Percentiles rank a stretch among this genome's conserved stretches.
phyloP scores from a whole-genome alignment of 2,329 filamentous ascomycete species.

The Fusarium sp. region DNA sequence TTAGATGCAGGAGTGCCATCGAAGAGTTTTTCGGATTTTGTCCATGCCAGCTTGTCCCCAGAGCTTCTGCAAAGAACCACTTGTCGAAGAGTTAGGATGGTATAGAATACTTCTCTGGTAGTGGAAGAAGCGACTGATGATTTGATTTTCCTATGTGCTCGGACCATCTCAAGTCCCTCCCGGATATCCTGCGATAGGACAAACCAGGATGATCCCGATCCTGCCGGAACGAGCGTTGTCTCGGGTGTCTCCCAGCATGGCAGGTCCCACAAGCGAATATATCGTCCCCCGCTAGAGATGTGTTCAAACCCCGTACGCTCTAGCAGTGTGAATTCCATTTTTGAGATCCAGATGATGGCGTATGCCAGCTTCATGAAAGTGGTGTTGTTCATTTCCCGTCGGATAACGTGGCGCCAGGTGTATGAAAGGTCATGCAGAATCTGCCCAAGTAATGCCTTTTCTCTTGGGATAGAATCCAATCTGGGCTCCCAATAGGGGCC shows the following conservation, averaged over 20 bases:
- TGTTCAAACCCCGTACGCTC: constrained; percentile 22
- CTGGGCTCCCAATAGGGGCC: constrained; percentile 30
- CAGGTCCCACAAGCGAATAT: constrained; percentile 23
- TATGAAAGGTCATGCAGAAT: constrained; percentile 31
- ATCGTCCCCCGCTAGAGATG: background rate
- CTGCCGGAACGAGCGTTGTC: constrained; percentile 10
- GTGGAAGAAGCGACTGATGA: background rate
- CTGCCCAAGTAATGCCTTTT: constrained; percentile 21
- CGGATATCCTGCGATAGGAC: constrained; percentile 7
- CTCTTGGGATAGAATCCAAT: background rate
- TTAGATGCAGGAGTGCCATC: background rate
- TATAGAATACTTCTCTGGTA: background rate
- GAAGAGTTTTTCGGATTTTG: constrained; percentile 22
- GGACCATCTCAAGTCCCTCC: constrained; percentile 30
- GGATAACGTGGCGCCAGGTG: constrained; percentile 39
- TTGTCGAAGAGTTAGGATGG: constrained; percentile 26
- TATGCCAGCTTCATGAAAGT: constrained; percentile 35
- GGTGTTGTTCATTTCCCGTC: constrained; percentile 14
- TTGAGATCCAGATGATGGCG: constrained; percentile 26
- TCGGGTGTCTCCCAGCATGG: constrained; percentile 30
- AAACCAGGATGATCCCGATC: constrained; percentile 34
- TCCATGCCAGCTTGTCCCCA: constrained; percentile 4
- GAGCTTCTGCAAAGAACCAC: constrained; percentile 21
- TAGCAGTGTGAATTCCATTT: background rate
- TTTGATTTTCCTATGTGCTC: background rate